phyloP scores from a whole-genome alignment of 495 filamentous ascomycete genomes.

The Penicillium chermesinum region DNA sequence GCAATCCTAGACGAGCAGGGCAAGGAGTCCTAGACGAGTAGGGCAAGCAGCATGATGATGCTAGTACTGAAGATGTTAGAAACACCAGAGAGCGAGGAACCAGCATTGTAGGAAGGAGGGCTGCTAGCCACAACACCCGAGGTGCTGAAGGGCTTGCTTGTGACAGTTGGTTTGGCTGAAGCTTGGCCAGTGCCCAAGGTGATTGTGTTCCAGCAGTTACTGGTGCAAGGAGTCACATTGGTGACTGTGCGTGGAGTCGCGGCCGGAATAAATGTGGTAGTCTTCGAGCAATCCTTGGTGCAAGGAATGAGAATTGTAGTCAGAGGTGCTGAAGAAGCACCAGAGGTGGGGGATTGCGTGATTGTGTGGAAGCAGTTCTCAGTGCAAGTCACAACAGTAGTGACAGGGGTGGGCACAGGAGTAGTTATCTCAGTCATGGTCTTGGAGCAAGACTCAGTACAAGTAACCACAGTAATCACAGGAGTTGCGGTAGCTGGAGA shows the following conservation, averaged over 20 bases:
- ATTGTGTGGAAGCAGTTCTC: constrained; percentile 32
- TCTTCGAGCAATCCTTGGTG: background rate
- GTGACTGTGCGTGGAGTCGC: background rate
- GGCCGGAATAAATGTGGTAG: background rate
- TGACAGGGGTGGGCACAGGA: constrained; percentile 17
- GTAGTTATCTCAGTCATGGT: constrained; percentile 36
- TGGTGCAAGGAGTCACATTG: background rate
- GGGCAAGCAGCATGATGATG: no score
- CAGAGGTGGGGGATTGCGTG: constrained; percentile 27
- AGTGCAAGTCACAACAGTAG: constrained; percentile 38
- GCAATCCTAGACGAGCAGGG: background rate
- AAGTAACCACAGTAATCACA: constrained; percentile 8
- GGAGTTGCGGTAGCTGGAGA: constrained; percentile 7
- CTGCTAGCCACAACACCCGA: constrained; percentile 17
- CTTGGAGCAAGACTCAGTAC: constrained; percentile 25
- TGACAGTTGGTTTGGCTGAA: constrained; percentile 15
- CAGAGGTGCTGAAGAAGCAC: constrained; percentile 6
- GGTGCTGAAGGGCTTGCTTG: constrained; percentile 1
- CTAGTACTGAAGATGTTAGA: constrained; percentile 5
- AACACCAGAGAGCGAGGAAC: constrained; percentile 1
- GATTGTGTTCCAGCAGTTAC: background rate
- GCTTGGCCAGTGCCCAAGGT: constrained; percentile 14
- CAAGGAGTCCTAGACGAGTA: constrained; percentile 9
- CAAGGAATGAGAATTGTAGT: background rate
- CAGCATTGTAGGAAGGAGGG: constrained; percentile 4